phyloP scores from a whole-genome alignment of 1,284 basidiomycete species.

The Trametes polyzona region DNA sequence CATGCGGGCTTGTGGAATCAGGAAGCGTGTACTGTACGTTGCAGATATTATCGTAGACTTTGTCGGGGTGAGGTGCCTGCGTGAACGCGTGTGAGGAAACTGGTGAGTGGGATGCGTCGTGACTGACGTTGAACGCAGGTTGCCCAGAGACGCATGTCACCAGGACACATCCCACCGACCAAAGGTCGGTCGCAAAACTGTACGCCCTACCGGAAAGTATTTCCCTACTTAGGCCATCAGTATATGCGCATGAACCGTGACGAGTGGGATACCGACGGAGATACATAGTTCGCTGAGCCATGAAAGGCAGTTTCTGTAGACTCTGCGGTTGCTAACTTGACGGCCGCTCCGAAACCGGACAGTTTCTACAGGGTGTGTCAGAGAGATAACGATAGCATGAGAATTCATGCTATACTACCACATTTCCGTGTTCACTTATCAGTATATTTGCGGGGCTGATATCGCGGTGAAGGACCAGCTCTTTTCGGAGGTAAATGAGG shows the following conservation, averaged over 20 bases:
- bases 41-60: constrained; percentile 28
- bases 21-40: constrained; percentile 18
- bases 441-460: constrained; percentile 32
- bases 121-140: constrained; percentile 26
- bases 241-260: not conserved
- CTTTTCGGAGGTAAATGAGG: constrained; percentile 47
- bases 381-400: no score
- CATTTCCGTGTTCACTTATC: constrained; percentile 28
- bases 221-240: constrained; percentile 25
- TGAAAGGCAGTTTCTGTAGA: constrained; percentile 23
- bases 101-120: not conserved
- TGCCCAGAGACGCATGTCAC: constrained; percentile 29
- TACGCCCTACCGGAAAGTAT: constrained; percentile 27
- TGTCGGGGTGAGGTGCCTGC: constrained; percentile 16
- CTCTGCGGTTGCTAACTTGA: constrained; percentile 14
- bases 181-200: constrained; percentile 31
- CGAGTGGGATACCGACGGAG: constrained; percentile 29
- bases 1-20: constrained; percentile 14
- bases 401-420: constrained; percentile 23
- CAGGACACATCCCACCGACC: constrained; percentile 35
- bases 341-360: constrained; percentile 30
- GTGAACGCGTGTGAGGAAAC: not conserved
- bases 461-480: constrained; percentile 36
- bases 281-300: constrained; percentile 27
- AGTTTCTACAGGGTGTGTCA: constrained; percentile 30